phyloP scores from a whole-genome alignment of 2,329 filamentous ascomycete species.

The Trichophyton rubrum region DNA sequence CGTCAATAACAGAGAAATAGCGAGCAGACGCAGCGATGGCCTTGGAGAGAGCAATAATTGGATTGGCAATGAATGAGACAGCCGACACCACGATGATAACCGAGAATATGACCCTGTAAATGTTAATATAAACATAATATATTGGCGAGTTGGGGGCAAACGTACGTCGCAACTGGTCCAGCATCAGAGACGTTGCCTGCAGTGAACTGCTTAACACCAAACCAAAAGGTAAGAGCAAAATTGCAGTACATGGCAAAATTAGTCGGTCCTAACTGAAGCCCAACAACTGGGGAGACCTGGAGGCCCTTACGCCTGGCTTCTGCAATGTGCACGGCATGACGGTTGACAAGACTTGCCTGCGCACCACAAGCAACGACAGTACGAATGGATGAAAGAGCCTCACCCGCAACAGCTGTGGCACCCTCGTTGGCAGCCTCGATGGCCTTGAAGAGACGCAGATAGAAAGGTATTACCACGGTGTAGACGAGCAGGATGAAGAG shows the following conservation, averaged over 20 bases:
- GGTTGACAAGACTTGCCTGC: constrained; percentile 24
- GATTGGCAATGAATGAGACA: constrained; percentile 13
- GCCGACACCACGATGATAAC: constrained; percentile 16
- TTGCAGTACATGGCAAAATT: constrained; percentile 29
- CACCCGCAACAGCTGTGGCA: constrained; percentile 29
- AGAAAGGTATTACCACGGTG: constrained; percentile 22
- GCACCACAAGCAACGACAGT: constrained; percentile 36
- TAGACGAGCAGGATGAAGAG: constrained; percentile 30
- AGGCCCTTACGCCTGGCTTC: constrained; percentile 25
- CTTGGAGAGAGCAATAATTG: constrained; percentile 27
- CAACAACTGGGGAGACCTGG: constrained; percentile 19
- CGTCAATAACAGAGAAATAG: constrained; percentile 26
- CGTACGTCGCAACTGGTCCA: constrained; percentile 27
- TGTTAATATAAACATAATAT: neutral
- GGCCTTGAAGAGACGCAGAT: constrained; percentile 22
- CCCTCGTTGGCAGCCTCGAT: constrained; percentile 29
- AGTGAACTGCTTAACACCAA: constrained; percentile 24
- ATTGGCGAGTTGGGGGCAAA: neutral
- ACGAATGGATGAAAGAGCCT: constrained; percentile 32
- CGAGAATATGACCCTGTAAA: constrained; percentile 25
- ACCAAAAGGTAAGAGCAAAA: constrained; percentile 29
- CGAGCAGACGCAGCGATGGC: constrained; percentile 21
- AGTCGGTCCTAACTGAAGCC: constrained; percentile 22
- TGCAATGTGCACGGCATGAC: constrained; percentile 27
- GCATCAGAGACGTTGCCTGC: constrained; percentile 24